Percentiles rank a stretch among this genome's conserved stretches.
Conservation (phyloP, 2,329 filamentous ascomycete genomes). For the Cladosporium sp. region DNA sequence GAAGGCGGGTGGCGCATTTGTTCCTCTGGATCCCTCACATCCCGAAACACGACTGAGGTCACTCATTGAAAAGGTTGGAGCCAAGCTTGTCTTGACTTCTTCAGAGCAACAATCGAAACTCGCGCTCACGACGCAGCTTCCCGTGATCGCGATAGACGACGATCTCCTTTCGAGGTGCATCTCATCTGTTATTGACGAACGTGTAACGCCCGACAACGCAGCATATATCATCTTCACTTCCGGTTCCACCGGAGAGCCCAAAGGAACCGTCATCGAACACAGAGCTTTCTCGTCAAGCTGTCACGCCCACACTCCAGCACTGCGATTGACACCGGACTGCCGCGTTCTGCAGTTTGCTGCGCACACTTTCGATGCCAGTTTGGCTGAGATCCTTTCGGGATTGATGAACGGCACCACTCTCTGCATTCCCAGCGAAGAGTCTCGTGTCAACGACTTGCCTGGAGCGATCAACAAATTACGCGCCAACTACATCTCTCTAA, state of each 20-base stretch:
- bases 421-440: slow-evolving; percentile 26
- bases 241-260: slow-evolving; percentile 77
- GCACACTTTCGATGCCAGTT: slow-evolving; percentile 21
- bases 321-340: slow-evolving; percentile 7
- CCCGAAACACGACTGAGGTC: slow-evolving; percentile 12
- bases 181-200: not conserved
- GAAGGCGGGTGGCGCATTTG: slow-evolving; percentile 37
- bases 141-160: slow-evolving; percentile 11
- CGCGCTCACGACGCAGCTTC: slow-evolving; percentile 4
- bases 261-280: slow-evolving; percentile 67
- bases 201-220: slow-evolving; percentile 4
- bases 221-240: slow-evolving; percentile 78
- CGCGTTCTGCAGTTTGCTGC: slow-evolving; percentile 21
- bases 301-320: not conserved
- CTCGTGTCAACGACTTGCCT: slow-evolving; percentile 21
- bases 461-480: slow-evolving; percentile 19
- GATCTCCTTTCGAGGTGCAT: slow-evolving; percentile 7
- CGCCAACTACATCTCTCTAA: slow-evolving; percentile 17
- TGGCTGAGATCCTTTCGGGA: slow-evolving; percentile 18
- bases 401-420: slow-evolving; percentile 25
- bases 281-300: slow-evolving; percentile 10
- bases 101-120: slow-evolving; percentile 14
- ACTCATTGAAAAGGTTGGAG: slow-evolving; percentile 14
- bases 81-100: slow-evolving; percentile 14
- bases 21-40: slow-evolving; percentile 21